Conservation (phyloP, 805 yeast species). For the Starmerella floricola region DNA sequence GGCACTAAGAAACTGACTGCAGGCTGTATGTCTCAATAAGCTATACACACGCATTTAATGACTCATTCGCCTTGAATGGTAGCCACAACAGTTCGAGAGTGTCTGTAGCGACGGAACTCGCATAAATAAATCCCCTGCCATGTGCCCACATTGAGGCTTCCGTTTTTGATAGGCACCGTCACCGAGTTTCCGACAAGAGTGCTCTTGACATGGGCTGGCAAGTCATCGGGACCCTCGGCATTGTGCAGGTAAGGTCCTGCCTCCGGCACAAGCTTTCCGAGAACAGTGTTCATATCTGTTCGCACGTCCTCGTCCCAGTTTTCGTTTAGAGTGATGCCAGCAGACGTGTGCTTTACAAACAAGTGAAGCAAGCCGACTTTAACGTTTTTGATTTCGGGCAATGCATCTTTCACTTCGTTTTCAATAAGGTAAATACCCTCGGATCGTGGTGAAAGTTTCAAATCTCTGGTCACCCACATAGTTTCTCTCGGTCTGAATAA, state of each 20-base stretch:
- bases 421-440: conserved; percentile 64
- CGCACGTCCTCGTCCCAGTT: conserved; percentile 73
- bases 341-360: conserved; percentile 69
- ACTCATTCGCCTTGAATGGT: conserved; percentile 49
- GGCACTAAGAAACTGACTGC: no score
- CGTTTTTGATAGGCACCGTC: conserved; percentile 57
- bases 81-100: conserved; percentile 55
- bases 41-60: background rate
- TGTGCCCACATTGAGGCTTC: conserved; percentile 58
- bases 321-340: conserved; percentile 64
- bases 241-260: conserved; percentile 44
- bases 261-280: conserved; percentile 61
- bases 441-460: conserved; percentile 43
- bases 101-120: conserved; percentile 57
- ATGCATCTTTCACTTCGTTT: conserved; percentile 42
- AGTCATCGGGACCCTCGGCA: conserved; percentile 70
- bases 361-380: conserved; percentile 53
- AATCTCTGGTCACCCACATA: conserved; percentile 48
- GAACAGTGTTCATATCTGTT: conserved; percentile 49
- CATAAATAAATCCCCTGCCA: conserved; percentile 78
- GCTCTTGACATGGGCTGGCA: conserved; percentile 71
- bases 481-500: no score
- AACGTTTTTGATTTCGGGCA: conserved; percentile 50
- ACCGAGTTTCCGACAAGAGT: conserved; percentile 48
- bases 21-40: no score